A percentile compares a stretch with the other conserved stretches of the same genome.
phyloP scores from a whole-genome alignment of 2,329 filamentous ascomycete genomes.

The Penicillium sp. region DNA sequence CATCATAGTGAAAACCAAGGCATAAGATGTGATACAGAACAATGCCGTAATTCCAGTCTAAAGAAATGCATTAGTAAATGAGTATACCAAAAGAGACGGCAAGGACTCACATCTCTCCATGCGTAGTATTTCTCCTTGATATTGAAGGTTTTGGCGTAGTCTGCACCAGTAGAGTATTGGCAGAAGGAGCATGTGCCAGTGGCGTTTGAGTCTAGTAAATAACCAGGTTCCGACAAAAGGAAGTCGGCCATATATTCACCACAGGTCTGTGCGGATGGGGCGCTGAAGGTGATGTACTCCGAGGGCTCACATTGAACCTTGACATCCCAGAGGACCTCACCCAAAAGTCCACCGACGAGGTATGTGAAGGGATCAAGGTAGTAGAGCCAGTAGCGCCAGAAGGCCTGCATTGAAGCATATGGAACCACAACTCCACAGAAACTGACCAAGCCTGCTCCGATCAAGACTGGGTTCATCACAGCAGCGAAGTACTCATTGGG shows the following conservation, averaged over 20 bases:
- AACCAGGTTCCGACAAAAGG: slow-evolving; percentile 27
- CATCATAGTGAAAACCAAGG: slow-evolving; percentile 50
- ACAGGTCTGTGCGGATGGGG: slow-evolving; percentile 32
- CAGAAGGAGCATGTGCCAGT: slow-evolving; percentile 33
- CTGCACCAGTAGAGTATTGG: slow-evolving; percentile 31
- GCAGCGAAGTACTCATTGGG: slow-evolving; percentile 62
- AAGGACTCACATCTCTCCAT: slow-evolving; percentile 37
- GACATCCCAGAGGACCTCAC: slow-evolving; percentile 41
- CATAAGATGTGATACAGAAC: slow-evolving; percentile 46
- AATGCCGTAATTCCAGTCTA: slow-evolving; percentile 45
- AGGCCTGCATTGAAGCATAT: slow-evolving; percentile 37
- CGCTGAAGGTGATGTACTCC: slow-evolving; percentile 33
- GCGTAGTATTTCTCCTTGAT: slow-evolving; percentile 35
- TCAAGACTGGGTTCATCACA: slow-evolving; percentile 57
- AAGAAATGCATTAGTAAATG: not conserved
- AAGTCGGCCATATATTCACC: slow-evolving; percentile 38
- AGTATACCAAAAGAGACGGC: not conserved
- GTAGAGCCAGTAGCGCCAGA: slow-evolving; percentile 48
- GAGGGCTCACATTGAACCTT: slow-evolving; percentile 35
- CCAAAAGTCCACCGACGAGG: slow-evolving; percentile 42
- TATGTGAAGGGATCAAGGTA: slow-evolving; percentile 48
- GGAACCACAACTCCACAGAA: slow-evolving; percentile 44
- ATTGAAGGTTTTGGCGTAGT: slow-evolving; percentile 38
- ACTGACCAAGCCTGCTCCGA: slow-evolving; percentile 46
- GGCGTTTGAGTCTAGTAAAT: slow-evolving; percentile 30